Evolutionary conservation across 2,329 filamentous ascomycete species (phyloP).

Genomic region (Talaromyces sp.): DNA sequence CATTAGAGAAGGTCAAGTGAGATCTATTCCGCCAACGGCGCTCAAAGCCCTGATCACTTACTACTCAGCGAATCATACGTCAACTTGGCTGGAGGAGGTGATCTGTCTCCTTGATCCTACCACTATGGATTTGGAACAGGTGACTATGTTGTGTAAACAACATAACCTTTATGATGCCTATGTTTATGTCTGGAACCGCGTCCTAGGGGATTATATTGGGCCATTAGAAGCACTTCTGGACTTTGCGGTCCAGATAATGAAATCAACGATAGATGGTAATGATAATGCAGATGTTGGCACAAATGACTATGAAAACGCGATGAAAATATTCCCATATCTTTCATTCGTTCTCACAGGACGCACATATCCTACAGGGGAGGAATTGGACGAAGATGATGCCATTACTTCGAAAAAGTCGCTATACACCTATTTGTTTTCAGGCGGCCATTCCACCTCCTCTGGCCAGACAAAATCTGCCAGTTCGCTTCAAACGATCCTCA

Average conservation of each 20-base stretch:
- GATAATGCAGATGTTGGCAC: slow-evolving; percentile 49
- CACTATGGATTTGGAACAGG: slow-evolving; percentile 90
- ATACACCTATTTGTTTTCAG: slow-evolving; percentile 91
- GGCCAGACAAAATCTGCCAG: slow-evolving; percentile 72
- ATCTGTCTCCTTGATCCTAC: slow-evolving; percentile 87
- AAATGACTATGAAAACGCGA: slow-evolving; percentile 58
- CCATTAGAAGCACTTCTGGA: slow-evolving; percentile 76
- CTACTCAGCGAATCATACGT: slow-evolving; percentile 70
- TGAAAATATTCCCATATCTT: slow-evolving; percentile 92
- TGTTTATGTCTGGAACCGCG: slow-evolving; percentile 95
- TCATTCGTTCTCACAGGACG: slow-evolving; percentile 87
- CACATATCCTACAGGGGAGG: slow-evolving; percentile 80
- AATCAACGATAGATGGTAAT: slow-evolving; percentile 26
- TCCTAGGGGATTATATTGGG: slow-evolving; percentile 81
- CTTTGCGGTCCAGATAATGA: slow-evolving; percentile 24
- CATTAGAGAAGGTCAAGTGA: slow-evolving; percentile 72
- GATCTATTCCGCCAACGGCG: slow-evolving; percentile 69
- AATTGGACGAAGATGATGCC: slow-evolving; percentile 67
- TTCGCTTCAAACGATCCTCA: slow-evolving; percentile 75
- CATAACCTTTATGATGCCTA: slow-evolving; percentile 90
- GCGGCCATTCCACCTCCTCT: slow-evolving; percentile 44
- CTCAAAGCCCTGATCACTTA: slow-evolving; percentile 81
- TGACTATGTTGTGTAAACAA: slow-evolving; percentile 84
- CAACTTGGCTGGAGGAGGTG: slow-evolving; percentile 81
- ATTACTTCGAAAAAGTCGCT: slow-evolving; percentile 76